Base-by-base conservation (phyloP, 1,139 yeast genomes). In the Hyphopichia fennica region DNA sequence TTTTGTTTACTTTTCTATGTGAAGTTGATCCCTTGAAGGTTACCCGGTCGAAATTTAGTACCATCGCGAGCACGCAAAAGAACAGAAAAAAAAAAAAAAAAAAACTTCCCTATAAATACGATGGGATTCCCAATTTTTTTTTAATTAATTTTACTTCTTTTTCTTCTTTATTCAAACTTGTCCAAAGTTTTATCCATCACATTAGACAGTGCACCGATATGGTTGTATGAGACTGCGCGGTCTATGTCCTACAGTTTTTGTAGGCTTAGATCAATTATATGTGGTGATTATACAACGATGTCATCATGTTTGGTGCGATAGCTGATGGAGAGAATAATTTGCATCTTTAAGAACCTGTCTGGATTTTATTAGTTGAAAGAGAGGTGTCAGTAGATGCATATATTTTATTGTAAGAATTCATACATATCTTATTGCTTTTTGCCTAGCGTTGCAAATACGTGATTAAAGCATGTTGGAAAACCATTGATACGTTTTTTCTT, bases 311-410 rank as follows among this genome's bases (percentile, higher is more conserved):
- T 51, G 54, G 56, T 67, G 77, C 74, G 78, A 72, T 73, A 61
- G 72, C 59, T 66, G 74, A 68, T 69, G 79, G 78, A 70, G 53
- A 73, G 74, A 73, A 41, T 43, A 64, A 68, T 39, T 62, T 72
- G 58, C 56, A 60, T 72, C 65, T 60, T 63, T 69, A 72, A 73
- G 78, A 73, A 72, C 79, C 67, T 72, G 77, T 73, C 77, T 73
- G 79, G 78, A 72, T 46, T 6, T 53, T 47, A 39, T n/a, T 40
- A 47, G 48, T 49, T 73, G 79, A 73, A 68, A 72, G 78, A 72
- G 77, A 72, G 77, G 79, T 73, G 79, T 73, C 79, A 73, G 78
- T 54, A 58, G 77, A 61, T 69, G 58, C 77, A 65, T 41, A 73
- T 62, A 72, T 63, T 48, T 43, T 20, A n/a, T n/a, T n/a, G n/a